Evolutionary conservation across 768 basidiomycete genomes (phyloP), one percentile per base, ranked within the genome.

Genomic region (Mrakia frigida): DNA sequence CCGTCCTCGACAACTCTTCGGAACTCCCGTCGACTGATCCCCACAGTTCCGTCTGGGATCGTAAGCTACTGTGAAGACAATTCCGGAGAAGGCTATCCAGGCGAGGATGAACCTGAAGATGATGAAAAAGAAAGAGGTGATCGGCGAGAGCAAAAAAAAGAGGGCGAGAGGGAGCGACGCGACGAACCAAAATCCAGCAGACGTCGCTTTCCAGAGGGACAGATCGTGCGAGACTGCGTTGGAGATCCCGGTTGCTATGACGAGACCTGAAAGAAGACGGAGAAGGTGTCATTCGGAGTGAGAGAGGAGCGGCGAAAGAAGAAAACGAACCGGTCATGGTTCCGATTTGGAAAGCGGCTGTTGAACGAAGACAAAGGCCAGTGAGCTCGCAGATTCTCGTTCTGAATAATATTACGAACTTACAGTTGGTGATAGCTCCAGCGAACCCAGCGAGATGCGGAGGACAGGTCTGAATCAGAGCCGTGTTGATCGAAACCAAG

Each of bases 101-200:
- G 61, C 33, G 61, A 63, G 33, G 33, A 63, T 63, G 61, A 63
- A 63, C 61, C 61, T 63, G 33, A 11, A 7, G 61, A 33, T n/a
- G n/a, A 9, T 3, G 33, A 63, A 14, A 21, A 6, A 37, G 35
- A 14, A 6, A n/a, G 21, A 23, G 31, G 61, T 28, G 25, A 63
- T n/a, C 33, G 5, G 46, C 4, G 21, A 14, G 46, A 50, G 9
- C 3, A 50, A 9, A 11, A 43, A 43, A 9, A 43, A 14, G 16
- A 14, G 2, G 43, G 6, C 11, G 46, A 50, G n/a, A n/a, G n/a
- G n/a, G n/a, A n/a, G n/a, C 46, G 46, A 63, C 31, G 18, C 61
- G 61, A 63, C 61, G 35, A 13, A 63, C 61, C 61, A 63, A 33
- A 63, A 63, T 2, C 61, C 61, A 14, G 28, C 61, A 13, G 61